These are phyloP conservation scores for Lachancea lanzarotensis DNA, from an alignment of 805 yeast genomes.

Conservation along the genomic window DNA sequence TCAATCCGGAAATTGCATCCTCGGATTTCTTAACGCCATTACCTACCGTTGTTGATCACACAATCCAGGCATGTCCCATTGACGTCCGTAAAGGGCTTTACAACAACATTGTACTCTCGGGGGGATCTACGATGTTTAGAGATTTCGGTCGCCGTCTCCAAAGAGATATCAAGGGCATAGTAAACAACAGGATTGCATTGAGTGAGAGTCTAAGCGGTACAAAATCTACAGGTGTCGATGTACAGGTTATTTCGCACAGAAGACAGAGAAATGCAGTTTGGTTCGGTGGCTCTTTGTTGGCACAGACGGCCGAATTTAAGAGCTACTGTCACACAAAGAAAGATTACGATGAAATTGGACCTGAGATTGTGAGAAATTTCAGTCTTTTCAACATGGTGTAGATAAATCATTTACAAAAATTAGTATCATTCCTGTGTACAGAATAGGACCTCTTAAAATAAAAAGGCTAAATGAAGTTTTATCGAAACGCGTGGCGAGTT, in stretches of 20 bases:
- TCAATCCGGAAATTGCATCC: slow-evolving; percentile 95
- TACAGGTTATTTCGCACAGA: slow-evolving; percentile 93
- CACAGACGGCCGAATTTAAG: slow-evolving; percentile 95
- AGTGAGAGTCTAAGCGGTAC: slow-evolving; percentile 71
- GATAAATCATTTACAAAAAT: slow-evolving; percentile 13
- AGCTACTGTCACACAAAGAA: slow-evolving; percentile 94
- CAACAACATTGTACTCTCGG: slow-evolving; percentile 90
- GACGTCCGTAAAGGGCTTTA: slow-evolving; percentile 96
- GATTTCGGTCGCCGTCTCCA: slow-evolving; percentile 97
- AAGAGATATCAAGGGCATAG: slow-evolving; percentile 83
- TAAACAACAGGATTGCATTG: slow-evolving; percentile 77
- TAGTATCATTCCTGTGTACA: slow-evolving; percentile 13
- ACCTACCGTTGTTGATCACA: slow-evolving; percentile 93
- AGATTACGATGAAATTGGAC: slow-evolving; percentile 97
- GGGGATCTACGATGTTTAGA: slow-evolving; percentile 98
- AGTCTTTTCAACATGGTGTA: slow-evolving; percentile 86
- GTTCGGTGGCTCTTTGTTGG: slow-evolving; percentile 97
- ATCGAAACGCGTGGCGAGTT: not conserved
- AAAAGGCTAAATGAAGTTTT: not conserved
- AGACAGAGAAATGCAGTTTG: slow-evolving; percentile 98
- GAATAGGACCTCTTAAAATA: not conserved
- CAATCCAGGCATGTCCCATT: slow-evolving; percentile 90
- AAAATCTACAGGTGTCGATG: slow-evolving; percentile 90
- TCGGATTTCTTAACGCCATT: slow-evolving; percentile 93
- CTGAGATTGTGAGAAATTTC: slow-evolving; percentile 94